phyloP scores from a whole-genome alignment of 768 basidiomycete genomes.

The Russula compacta region DNA sequence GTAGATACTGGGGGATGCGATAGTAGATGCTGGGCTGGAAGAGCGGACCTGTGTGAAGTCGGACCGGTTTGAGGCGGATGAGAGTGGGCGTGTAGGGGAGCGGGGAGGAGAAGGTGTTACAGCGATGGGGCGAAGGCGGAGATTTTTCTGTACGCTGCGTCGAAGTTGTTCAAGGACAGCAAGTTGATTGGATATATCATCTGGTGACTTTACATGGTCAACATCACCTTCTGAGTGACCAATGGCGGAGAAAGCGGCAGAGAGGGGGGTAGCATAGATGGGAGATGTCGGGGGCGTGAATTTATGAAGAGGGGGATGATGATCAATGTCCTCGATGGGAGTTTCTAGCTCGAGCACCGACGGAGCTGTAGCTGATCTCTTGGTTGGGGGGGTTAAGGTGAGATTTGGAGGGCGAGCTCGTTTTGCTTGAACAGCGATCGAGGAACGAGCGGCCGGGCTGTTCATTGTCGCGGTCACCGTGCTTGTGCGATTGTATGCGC shows the following conservation, averaged over 20 bases:
- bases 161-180: conserved; percentile 60
- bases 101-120: conserved; percentile 30
- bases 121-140: conserved; percentile 68
- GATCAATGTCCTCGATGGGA: conserved; percentile 29
- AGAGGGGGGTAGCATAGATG: conserved; percentile 24
- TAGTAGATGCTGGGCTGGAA: conserved; percentile 39
- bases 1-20: conserved; percentile 34
- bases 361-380: conserved; percentile 22
- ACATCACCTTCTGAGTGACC: conserved; percentile 24
- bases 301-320: conserved; percentile 21
- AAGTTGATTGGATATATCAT: conserved; percentile 61
- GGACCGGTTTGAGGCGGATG: conserved; percentile 23
- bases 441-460: conserved; percentile 2
- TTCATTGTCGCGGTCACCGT: conserved; percentile 10
- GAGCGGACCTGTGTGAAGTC: conserved; percentile 30
- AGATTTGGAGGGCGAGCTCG: conserved; percentile 46
- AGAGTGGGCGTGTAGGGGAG: conserved; percentile 22
- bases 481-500: neutral
- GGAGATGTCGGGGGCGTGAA: conserved; percentile 27
- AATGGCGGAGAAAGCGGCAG: conserved; percentile 20
- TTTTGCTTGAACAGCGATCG: conserved; percentile 24
- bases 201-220: conserved; percentile 23
- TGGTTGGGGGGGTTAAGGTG: conserved; percentile 28
- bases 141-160: conserved; percentile 64
- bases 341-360: conserved; percentile 29